phyloP scores from a whole-genome alignment of 345 rosid species.

The Leavenworthia alabamica region DNA sequence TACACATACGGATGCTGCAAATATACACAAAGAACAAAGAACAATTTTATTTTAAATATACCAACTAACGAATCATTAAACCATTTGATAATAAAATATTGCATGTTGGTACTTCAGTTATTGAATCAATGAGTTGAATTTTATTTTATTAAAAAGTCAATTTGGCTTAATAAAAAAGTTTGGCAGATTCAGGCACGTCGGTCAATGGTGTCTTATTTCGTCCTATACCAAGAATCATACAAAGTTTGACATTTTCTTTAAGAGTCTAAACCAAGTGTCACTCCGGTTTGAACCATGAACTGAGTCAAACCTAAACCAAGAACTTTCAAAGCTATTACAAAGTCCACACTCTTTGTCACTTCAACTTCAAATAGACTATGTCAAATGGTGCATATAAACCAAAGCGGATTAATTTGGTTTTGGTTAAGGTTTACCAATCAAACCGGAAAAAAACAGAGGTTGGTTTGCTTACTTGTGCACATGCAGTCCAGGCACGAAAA shows the following conservation, averaged over 20 bases:
- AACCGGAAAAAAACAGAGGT: not conserved
- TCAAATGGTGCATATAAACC: not conserved
- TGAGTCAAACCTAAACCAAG: not conserved
- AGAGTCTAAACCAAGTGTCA: not conserved
- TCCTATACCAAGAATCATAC: not conserved
- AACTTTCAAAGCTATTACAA: constrained; percentile 6
- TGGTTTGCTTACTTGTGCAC: constrained; percentile 58
- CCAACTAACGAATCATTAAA: constrained; percentile 1
- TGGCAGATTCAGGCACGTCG: constrained; percentile 33
- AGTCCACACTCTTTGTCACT: constrained; percentile 7
- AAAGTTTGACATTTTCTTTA: not conserved
- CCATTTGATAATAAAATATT: not conserved
- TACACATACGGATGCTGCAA: constrained; percentile 89
- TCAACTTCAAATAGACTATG: not conserved
- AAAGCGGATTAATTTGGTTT: not conserved
- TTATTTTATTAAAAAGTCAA: not conserved
- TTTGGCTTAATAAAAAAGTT: constrained; percentile 9
- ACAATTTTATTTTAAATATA: not conserved
- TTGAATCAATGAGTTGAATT: not conserved
- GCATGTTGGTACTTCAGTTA: constrained; percentile 16
- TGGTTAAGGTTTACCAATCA: not conserved
- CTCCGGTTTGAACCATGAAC: not conserved
- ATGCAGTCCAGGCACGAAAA: constrained; percentile 87
- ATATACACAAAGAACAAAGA: not conserved
- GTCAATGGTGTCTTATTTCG: constrained; percentile 15